Evolutionary conservation across 2,329 filamentous ascomycete genomes (phyloP).

Genomic region (Beauveria australis): DNA sequence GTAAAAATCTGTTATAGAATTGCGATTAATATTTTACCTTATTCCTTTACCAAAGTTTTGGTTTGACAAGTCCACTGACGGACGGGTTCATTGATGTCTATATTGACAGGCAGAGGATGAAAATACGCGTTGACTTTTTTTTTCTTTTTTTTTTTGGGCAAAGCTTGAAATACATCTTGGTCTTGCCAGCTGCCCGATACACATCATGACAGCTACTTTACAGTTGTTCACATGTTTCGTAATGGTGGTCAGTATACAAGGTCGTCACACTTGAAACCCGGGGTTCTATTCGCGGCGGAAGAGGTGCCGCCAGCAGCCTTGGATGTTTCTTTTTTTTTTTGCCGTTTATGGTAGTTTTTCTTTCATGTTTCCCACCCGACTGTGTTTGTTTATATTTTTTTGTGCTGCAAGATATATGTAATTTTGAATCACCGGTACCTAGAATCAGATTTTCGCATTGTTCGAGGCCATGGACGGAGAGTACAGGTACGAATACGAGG

Average conservation of each 20-base stretch:
- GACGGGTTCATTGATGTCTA: too few species aligned
- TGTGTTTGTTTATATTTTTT: too few species aligned
- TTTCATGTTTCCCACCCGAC: too few species aligned
- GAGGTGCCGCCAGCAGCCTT: conserved; percentile 10
- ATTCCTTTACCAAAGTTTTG: too few species aligned
- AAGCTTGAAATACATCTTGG: not conserved
- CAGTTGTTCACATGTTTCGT: conserved; percentile 12
- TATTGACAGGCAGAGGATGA: not conserved
- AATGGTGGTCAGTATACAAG: conserved; percentile 18
- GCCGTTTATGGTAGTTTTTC: fast-evolving
- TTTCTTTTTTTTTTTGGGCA: too few species aligned
- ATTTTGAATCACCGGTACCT: too few species aligned
- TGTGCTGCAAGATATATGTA: too few species aligned
- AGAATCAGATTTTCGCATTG: not conserved
- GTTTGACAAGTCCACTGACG: too few species aligned
- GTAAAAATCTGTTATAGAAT: not conserved
- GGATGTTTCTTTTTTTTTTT: not conserved
- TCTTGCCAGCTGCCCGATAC: not conserved
- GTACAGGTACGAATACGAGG: not conserved
- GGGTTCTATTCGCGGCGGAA: conserved; percentile 18
- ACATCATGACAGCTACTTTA: conserved; percentile 12
- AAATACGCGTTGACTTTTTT: too few species aligned
- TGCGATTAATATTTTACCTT: not conserved
- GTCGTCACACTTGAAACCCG: conserved; percentile 18
- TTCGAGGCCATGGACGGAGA: not conserved